phyloP scores from a whole-genome alignment of 2,329 filamentous ascomycete species.

The Metarhizium guizhouense region DNA sequence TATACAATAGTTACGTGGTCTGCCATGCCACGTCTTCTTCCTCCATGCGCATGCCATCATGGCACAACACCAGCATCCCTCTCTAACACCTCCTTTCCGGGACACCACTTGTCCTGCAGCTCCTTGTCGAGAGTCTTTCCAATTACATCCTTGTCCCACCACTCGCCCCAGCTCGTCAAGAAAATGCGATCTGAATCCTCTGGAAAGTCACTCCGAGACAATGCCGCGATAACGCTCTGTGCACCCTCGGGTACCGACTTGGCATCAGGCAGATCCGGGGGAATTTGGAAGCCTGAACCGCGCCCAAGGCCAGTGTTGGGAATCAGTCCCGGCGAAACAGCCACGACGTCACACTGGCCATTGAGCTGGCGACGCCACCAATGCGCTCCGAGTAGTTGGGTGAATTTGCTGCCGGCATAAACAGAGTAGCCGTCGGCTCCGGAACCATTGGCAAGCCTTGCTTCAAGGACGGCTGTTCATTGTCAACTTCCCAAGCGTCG shows the following conservation, averaged over 20 bases:
- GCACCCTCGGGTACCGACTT: constrained; percentile 39
- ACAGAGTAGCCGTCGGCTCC: constrained; percentile 18
- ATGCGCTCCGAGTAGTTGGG: constrained; percentile 40
- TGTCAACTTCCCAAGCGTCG: constrained; percentile 2
- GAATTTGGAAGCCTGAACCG: constrained; percentile 18
- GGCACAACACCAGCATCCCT: constrained; percentile 24
- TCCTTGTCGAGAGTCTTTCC: constrained; percentile 31
- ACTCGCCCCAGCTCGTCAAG: constrained; percentile 47
- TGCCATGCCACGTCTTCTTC: background rate
- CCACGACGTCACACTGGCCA: constrained; percentile 35
- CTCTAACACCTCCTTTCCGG: constrained; percentile 38
- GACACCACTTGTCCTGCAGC: constrained; percentile 44
- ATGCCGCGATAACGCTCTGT: constrained; percentile 33
- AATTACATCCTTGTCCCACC: constrained; percentile 39
- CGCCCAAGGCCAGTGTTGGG: constrained; percentile 35
- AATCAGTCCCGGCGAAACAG: constrained; percentile 44
- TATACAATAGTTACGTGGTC: too few species aligned
- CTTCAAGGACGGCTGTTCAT: constrained; percentile 24
- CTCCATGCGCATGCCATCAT: background rate
- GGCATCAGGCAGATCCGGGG: constrained; percentile 32
- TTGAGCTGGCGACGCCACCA: constrained; percentile 47
- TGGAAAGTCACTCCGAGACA: constrained; percentile 37
- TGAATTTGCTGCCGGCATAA: constrained; percentile 40
- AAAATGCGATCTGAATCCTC: constrained; percentile 43
- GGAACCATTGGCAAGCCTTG: constrained; percentile 29